Conservation (phyloP, 805 yeast species). For the Ogataea paradorogensis region DNA sequence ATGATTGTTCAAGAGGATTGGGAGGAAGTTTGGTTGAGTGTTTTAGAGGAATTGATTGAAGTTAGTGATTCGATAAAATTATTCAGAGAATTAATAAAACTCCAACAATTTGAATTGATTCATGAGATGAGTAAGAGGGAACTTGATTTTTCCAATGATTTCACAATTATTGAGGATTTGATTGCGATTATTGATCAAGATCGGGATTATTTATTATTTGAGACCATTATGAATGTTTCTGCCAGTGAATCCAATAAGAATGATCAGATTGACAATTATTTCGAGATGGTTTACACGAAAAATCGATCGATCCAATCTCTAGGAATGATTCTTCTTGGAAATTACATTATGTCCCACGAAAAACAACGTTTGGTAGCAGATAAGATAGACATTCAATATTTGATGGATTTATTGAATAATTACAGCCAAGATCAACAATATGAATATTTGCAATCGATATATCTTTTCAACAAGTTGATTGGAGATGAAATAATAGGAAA, state of each 20-base stretch:
- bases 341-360: constrained; percentile 14
- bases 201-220: constrained; percentile 5
- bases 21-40: constrained; percentile 3
- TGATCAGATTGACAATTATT: constrained; percentile 14
- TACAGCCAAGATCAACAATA: background rate
- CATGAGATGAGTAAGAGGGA: constrained; percentile 8
- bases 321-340: constrained; percentile 18
- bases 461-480: constrained; percentile 18
- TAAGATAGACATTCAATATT: background rate
- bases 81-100: constrained; percentile 1
- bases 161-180: constrained; percentile 3
- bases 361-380: constrained; percentile 6
- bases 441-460: constrained; percentile 5
- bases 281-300: background rate
- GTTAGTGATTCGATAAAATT: background rate
- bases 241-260: constrained; percentile 11
- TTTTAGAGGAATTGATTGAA: constrained; percentile 13
- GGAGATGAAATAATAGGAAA: background rate
- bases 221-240: constrained; percentile 18
- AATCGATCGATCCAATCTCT: constrained; percentile 6
- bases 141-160: constrained; percentile 12
- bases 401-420: constrained; percentile 4
- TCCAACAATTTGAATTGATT: constrained; percentile 2
- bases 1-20: constrained; percentile 1
- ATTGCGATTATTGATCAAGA: constrained; percentile 1